These are phyloP conservation scores for Choanephora cucurbitarum DNA, from an alignment of 371 early-diverging fungal species.

Conservation along the genomic window DNA sequence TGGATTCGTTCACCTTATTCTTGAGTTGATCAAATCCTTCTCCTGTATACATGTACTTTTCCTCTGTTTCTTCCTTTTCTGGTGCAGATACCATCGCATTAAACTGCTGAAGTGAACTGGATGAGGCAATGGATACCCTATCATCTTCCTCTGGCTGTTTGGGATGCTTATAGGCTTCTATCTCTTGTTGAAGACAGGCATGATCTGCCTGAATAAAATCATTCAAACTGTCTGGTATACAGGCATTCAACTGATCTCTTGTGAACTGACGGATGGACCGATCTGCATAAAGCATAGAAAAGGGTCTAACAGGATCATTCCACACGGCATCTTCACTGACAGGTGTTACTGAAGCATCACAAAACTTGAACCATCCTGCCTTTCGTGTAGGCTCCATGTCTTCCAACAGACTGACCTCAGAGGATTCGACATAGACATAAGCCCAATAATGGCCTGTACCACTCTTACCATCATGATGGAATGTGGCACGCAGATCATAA, in stretches of 20 bases:
- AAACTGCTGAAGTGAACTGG: too few species aligned
- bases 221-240: constrained; percentile 25
- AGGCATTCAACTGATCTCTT: constrained; percentile 14
- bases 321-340: constrained; percentile 32
- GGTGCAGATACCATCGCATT: too few species aligned
- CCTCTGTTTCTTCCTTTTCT: not conserved
- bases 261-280: constrained; percentile 14
- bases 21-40: constrained; percentile 14
- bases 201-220: constrained; percentile 34
- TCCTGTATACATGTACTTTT: constrained; percentile 9
- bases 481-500: constrained; percentile 38
- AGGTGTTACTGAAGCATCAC: constrained; percentile 40
- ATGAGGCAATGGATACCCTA: too few species aligned
- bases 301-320: constrained; percentile 28
- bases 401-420: constrained; percentile 12
- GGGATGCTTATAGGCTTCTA: constrained; percentile 6
- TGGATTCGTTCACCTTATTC: constrained; percentile 8
- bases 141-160: too few species aligned
- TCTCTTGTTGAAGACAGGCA: constrained; percentile 25
- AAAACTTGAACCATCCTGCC: constrained; percentile 45
- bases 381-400: constrained; percentile 17
- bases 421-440: constrained; percentile 38
- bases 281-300: constrained; percentile 38
- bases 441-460: constrained; percentile 53
- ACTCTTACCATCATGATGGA: constrained; percentile 42